Base-by-base conservation (phyloP, 176 grass and related monocot genomes). In the maize (Zea mays) region DNA sequence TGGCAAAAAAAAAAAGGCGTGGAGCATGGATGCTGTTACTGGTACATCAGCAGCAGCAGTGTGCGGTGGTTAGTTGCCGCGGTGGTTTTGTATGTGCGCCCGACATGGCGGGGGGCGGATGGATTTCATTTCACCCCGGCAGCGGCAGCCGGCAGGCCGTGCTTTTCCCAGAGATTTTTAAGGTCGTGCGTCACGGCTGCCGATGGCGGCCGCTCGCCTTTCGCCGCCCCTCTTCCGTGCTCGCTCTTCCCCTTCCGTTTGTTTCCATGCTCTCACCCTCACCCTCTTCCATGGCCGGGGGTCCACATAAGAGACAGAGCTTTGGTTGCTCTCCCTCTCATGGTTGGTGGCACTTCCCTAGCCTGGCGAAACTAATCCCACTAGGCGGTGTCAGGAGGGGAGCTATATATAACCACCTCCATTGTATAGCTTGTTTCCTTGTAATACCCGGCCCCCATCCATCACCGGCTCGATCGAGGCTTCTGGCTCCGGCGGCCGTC, bases 131-230 rank as follows among this genome's bases (percentile, higher is more conserved):
- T 27, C 27, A 27, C 42, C 42, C 42, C 42, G 40, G 40, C 5
- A 4, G 40, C 5, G 38, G 3, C 38, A 5, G 19, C 3, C 5
- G 38, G 3, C 38, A 5, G 19, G 54, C 54, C 73, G 69, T 84
- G 64, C 70, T 96, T 94, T 93, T 94, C 88, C 51, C 9, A 11
- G 60, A 87, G 89, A 96, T 89, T 96, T 97, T 93, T 93, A 90
- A 90, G 85, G 93, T 93, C 76, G 81, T 44, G 50, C 72, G 90
- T 97, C 93, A 67, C 80, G 83, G 79, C 79, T 74, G 48, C 5
- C 68, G 82, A 90, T 80, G 73, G 82, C 85, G 76, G 73, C 76
- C n/a, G 55, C 45, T 84, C 84, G 65, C 80, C 82, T 79, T 78
- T 51, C 81, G 55, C 55, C 63, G 3, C 8, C 62, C 27, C 77